Conservation (phyloP, 2,329 filamentous ascomycete species). For the Fusarium coicis region DNA sequence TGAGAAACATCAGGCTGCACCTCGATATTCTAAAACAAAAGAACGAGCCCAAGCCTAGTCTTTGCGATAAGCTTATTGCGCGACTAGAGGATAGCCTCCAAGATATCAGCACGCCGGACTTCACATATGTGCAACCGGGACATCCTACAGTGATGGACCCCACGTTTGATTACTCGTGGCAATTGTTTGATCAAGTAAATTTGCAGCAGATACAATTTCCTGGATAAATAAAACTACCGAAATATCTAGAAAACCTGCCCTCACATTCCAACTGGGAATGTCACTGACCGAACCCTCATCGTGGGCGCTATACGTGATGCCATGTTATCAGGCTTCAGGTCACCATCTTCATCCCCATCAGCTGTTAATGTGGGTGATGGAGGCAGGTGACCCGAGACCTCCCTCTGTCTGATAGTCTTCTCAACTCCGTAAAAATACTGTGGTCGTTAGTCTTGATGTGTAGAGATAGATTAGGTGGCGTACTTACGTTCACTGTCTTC, state of each 20-base stretch:
- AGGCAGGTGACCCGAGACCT: not conserved
- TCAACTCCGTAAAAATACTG: constrained; percentile 9
- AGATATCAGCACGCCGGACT: constrained; percentile 13
- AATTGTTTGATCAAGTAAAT: constrained; percentile 16
- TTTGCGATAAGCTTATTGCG: constrained; percentile 6
- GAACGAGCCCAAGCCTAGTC: constrained; percentile 8
- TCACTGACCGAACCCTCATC: constrained; percentile 2
- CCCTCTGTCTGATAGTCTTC: constrained; percentile 6
- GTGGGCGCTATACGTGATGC: constrained; percentile 4
- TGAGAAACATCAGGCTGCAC: constrained; percentile 18
- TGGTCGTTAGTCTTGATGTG: not conserved
- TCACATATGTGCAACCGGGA: not conserved
- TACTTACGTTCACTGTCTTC: constrained; percentile 6
- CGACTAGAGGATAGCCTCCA: constrained; percentile 9
- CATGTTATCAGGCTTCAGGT: constrained; percentile 21
- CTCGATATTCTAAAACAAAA: constrained; percentile 12
- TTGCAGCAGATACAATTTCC: constrained; percentile 16
- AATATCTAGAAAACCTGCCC: accelerated
- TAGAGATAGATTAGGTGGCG: accelerated
- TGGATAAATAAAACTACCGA: not conserved
- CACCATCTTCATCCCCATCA: not conserved
- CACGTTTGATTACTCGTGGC: constrained; percentile 14
- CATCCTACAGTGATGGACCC: constrained; percentile 14
- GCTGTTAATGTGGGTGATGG: constrained; percentile 3
- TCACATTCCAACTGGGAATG: not conserved